Conservation (phyloP, 495 filamentous ascomycete genomes). For the Sordaria brevicollis region DNA sequence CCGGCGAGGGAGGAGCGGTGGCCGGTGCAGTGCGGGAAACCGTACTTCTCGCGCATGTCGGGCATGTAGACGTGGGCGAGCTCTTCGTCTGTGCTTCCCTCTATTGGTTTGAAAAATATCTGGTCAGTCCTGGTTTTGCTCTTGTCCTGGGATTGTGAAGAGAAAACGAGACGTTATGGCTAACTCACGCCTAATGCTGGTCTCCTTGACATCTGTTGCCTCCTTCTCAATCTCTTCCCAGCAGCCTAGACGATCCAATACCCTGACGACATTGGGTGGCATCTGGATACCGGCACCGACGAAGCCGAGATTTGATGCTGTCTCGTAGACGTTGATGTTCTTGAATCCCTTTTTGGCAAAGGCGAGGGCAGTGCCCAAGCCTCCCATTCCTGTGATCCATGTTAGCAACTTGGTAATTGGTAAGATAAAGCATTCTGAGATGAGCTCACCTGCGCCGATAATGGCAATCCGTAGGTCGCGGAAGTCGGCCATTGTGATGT, state of each 20-base stretch:
- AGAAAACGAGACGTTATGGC: background rate
- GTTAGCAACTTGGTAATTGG: constrained; percentile 3
- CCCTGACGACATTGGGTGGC: constrained; percentile 68
- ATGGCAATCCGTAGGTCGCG: constrained; percentile 32
- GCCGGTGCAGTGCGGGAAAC: constrained; percentile 69
- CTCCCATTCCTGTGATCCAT: constrained; percentile 56
- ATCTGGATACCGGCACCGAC: constrained; percentile 78
- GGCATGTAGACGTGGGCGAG: constrained; percentile 58
- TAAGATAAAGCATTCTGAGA: background rate
- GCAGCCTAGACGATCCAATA: constrained; percentile 58
- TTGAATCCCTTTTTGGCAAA: constrained; percentile 65
- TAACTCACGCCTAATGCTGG: constrained; percentile 30
- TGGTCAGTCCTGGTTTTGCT: background rate
- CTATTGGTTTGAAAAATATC: constrained; percentile 20
- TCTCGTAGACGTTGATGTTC: constrained; percentile 63
- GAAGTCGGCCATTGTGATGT: constrained; percentile 27
- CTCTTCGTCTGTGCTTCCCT: constrained; percentile 56
- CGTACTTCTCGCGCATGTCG: constrained; percentile 57
- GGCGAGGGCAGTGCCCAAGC: constrained; percentile 59
- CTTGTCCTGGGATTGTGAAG: background rate
- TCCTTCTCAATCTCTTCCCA: constrained; percentile 59
- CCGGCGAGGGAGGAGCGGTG: constrained; percentile 64
- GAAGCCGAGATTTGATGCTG: constrained; percentile 63
- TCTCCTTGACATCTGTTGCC: constrained; percentile 38
- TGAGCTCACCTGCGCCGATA: constrained; percentile 30